These are phyloP conservation scores for Tetraselmis chui DNA, from an alignment of 139 green algal genomes.

Conservation along the genomic window DNA sequence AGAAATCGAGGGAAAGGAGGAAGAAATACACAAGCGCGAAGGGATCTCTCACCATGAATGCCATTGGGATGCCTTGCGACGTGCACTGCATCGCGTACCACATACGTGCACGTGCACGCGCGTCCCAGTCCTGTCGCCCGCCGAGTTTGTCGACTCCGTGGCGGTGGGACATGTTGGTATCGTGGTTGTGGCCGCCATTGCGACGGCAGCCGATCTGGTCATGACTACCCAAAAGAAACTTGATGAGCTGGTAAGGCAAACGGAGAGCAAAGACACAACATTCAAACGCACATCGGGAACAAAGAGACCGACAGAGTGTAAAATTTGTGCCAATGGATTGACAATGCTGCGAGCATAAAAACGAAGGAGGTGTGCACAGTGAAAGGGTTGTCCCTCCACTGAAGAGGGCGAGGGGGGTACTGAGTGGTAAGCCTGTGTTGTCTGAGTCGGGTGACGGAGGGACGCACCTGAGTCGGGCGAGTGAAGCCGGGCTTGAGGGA, in stretches of 20 bases:
- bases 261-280: no score
- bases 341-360: no score
- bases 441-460: no score
- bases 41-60: slow-evolving; percentile 26
- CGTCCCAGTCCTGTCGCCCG: slow-evolving; percentile 22
- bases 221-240: slow-evolving; percentile 35
- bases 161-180: slow-evolving; percentile 31
- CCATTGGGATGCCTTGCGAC: slow-evolving; percentile 30
- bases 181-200: slow-evolving; percentile 22
- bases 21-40: no score
- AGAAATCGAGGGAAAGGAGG: no score
- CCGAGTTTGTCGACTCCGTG: slow-evolving; percentile 14
- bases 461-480: slow-evolving; percentile 21
- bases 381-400: no score
- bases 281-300: no score
- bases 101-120: slow-evolving; percentile 23
- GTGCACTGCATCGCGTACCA: slow-evolving; percentile 26
- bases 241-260: slow-evolving; percentile 21
- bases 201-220: slow-evolving; percentile 30
- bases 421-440: no score
- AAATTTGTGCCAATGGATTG: no score
- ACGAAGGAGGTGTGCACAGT: no score
- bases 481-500: slow-evolving; percentile 21
- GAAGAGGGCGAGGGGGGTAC: no score
- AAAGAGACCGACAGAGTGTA: no score